These are phyloP conservation scores for Dissophora ornata DNA, from an alignment of 192 early-diverging fungal genomes.

Conservation along the genomic window DNA sequence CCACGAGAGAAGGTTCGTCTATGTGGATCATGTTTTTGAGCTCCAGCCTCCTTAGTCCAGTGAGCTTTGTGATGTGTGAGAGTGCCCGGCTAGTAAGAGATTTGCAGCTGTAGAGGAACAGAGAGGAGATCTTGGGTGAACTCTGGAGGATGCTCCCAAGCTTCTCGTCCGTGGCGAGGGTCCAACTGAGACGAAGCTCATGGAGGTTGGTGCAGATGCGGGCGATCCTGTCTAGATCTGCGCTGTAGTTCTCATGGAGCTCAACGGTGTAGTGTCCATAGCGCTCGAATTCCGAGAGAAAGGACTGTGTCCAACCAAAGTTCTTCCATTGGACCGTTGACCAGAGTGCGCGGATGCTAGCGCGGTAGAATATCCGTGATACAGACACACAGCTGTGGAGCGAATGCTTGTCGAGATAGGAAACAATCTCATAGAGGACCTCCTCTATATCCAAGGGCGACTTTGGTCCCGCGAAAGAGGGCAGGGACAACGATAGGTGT, in stretches of 20 bases:
- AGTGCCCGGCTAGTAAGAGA: slow-evolving; percentile 24
- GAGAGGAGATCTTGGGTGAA: slow-evolving; percentile 33
- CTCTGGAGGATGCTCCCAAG: slow-evolving; percentile 13
- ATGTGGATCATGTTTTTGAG: slow-evolving; percentile 32
- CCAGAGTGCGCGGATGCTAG: slow-evolving; percentile 34
- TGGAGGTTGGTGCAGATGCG: slow-evolving; percentile 29
- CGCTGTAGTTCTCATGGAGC: slow-evolving; percentile 42
- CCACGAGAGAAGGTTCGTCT: slow-evolving; percentile 16
- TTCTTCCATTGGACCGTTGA: slow-evolving; percentile 37
- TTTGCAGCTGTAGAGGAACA: slow-evolving; percentile 36
- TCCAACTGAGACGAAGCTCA: slow-evolving; percentile 44
- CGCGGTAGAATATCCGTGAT: slow-evolving; percentile 34
- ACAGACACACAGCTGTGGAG: slow-evolving; percentile 34
- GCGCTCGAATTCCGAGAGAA: slow-evolving; percentile 38
- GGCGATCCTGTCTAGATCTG: slow-evolving; percentile 38
- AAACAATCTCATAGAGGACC: slow-evolving; percentile 41
- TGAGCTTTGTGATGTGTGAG: slow-evolving; percentile 2
- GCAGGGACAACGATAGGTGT: neutral
- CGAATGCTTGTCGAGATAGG: slow-evolving; percentile 29
- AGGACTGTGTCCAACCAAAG: slow-evolving; percentile 16
- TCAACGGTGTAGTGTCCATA: slow-evolving; percentile 45
- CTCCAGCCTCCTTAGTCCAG: slow-evolving; percentile 20
- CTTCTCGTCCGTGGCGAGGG: slow-evolving; percentile 19
- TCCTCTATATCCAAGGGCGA: slow-evolving; percentile 49
- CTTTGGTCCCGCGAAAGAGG: neutral